These are phyloP conservation scores for Thraustochytrium sp. DNA, from an alignment of 352 stramenopile genomes.

Conservation along the genomic window DNA sequence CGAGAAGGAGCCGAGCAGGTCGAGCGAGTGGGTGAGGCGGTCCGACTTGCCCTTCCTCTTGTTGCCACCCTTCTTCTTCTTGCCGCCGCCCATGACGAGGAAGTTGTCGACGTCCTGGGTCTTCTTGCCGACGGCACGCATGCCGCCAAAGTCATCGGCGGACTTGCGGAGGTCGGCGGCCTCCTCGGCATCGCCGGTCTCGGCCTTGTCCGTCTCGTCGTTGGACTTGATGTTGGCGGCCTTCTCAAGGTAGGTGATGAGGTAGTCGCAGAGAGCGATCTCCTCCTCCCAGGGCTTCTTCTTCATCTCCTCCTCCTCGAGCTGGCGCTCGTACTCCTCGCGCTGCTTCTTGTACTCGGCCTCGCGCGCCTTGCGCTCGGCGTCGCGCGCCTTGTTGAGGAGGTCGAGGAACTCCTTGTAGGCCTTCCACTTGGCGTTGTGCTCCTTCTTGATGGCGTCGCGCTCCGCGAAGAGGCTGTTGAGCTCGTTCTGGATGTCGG, in stretches of 20 bases:
- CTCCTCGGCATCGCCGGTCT: neutral
- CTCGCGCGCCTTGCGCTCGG: constrained; percentile 27
- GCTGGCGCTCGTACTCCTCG: neutral
- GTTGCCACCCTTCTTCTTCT: constrained; percentile 10
- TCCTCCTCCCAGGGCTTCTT: constrained; percentile 35
- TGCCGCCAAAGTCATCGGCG: constrained; percentile 9
- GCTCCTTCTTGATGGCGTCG: constrained; percentile 21
- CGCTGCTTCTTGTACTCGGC: neutral
- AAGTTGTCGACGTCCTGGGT: neutral
- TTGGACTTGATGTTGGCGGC: neutral
- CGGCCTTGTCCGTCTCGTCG: neutral
- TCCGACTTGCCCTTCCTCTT: neutral
- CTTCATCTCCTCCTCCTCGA: constrained; percentile 33
- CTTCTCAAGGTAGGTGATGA: constrained; percentile 16
- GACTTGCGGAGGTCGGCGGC: constrained; percentile 3
- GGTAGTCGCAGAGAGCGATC: constrained; percentile 24
- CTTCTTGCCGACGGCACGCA: constrained; percentile 18
- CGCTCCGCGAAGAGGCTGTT: constrained; percentile 1
- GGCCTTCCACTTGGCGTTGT: constrained; percentile 7
- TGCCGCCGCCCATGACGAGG: constrained; percentile 8
- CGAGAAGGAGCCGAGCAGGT: constrained; percentile 3
- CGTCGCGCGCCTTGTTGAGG: constrained; percentile 17
- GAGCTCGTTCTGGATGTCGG: constrained; percentile 4
- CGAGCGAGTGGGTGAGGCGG: neutral
- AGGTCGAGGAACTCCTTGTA: constrained; percentile 5